Conservation (phyloP, 2,329 filamentous ascomycete genomes). For the Penicillium sclerotigenum region DNA sequence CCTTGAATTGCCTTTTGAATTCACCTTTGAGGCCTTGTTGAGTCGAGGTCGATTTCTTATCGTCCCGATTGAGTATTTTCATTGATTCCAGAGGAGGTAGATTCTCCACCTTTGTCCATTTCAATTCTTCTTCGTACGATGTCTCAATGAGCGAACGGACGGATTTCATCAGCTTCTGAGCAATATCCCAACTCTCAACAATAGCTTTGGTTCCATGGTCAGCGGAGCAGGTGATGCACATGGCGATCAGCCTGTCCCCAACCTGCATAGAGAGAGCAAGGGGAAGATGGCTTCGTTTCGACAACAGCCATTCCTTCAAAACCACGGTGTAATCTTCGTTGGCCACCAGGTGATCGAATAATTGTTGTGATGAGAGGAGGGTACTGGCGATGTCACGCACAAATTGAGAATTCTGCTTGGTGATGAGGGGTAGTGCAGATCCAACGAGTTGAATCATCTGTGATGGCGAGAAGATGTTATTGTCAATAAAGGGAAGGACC, state of each 20-base stretch:
- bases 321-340: slow-evolving; percentile 5
- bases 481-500: slow-evolving; percentile 6
- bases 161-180: neutral
- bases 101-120: neutral
- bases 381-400: neutral
- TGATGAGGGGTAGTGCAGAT: slow-evolving; percentile 8
- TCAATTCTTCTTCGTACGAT: neutral
- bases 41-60: slow-evolving; percentile 6
- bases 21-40: neutral
- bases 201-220: slow-evolving; percentile 3
- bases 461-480: neutral
- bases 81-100: slow-evolving; percentile 5
- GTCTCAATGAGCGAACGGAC: neutral
- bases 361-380: neutral
- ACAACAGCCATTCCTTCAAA: slow-evolving; percentile 9
- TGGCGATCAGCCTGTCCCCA: slow-evolving; percentile 1
- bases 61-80: slow-evolving; percentile 4
- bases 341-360: slow-evolving; percentile 9
- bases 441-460: slow-evolving; percentile 10
- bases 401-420: neutral
- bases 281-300: slow-evolving; percentile 7
- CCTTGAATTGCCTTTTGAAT: neutral
- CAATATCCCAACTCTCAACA: slow-evolving; percentile 1
- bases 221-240: slow-evolving; percentile 11
- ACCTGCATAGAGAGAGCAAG: neutral